Base-by-base conservation (phyloP, 2,329 filamentous ascomycete genomes). In the Neonectria neomacrospora region DNA sequence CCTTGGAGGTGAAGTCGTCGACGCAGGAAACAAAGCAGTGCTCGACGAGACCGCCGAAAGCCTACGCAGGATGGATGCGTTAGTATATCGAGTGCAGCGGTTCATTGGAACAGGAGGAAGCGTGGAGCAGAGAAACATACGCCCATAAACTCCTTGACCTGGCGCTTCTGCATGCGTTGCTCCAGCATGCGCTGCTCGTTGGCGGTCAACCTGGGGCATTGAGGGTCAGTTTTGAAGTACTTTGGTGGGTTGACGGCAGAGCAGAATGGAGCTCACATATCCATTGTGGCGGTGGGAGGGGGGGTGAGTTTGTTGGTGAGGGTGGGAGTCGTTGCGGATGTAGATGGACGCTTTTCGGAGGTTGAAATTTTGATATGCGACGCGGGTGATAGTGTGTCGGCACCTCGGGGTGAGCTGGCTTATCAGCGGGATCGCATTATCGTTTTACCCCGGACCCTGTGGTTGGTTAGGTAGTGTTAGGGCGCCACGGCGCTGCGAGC, bases 121-220 rank as follows among this genome's bases (percentile, higher is more conserved):
- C 23, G 61, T 51, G 64, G 32, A 54, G 54, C 54, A 55, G 50
- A 64, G 60, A 39, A 60, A 85, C 93, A 73, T 86, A 98, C 96
- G 75, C 89, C 92, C 91, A 98, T 97, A 79, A 99, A 98, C 79
- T 98, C 95, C 84, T 97, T 97, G 86, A 99, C 93, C 83, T 99
- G 96, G 83, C 96, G 96, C 83, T 92, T 92, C 85, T 98, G 94
- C 88, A 99, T 94, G 81, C 96, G 93, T 82, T 88, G 83, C 82
- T 97, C 91, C 78, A 99, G 91, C 86, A 96, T 93, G 83, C 93
- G 92, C 85, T 96, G 92, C 86, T 98, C 95, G 74, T 88, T 80
- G 74, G 86, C 78, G 72, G 88, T 92, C 78, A 97, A 91, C 78
- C 85, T 86, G 65, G 42, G 20, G 54, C 50, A 60, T 69, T 67